Base-by-base conservation (phyloP, 108 stramenopile genomes). In the Nitzschia sp. region DNA sequence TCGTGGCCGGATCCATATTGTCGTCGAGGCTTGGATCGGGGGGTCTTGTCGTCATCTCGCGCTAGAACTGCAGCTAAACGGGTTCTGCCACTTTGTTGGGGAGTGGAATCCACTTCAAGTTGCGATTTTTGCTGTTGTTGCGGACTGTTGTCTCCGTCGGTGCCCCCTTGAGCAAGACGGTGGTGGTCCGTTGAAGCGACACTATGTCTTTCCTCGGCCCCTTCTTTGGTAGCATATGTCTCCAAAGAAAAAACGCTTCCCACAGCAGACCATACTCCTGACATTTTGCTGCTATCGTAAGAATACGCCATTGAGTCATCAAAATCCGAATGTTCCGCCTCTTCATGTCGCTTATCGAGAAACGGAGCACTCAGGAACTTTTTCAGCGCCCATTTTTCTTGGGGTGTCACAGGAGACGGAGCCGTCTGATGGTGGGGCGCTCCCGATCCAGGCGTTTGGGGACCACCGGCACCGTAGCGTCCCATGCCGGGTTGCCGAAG, bases 301-400 rank as follows among this genome's bases (percentile, higher is more conserved):
- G 64, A 65, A 34, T 65, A 65, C 19, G 42, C 25, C 64, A 65
- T 65, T 26, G 64, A 65, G 30, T 65, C 64, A 26, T 63, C 61
- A 32, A 32, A 31, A 33, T 49, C 48, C n/a, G 46, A 28, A 18
- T 65, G 30, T 28, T 65, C n/a, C 18, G 19, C 27, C 15, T 53
- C 64, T 31, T 65, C 48, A 29, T 49, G 24, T 5, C n/a, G 6
- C 15, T 62, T 62, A 28, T 58, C 21, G 13, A 65, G 23, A 32
- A 65, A 65, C 15, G 64, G 64, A 31, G 64, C 64, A 51, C 49
- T 65, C 19, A 65, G 64, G 11, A 65, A 65, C 23, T 65, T 65
- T 49, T 51, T 49, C 49, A 65, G 28, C 13, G 64, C 64, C 64
- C 64, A 65, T 15, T 65, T 65, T 65, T 65, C 48, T 51, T 65